A percentile compares a stretch with the other conserved stretches of the same genome.
phyloP scores from a whole-genome alignment of 1,284 basidiomycete genomes.

The Porodaedalea pini region DNA sequence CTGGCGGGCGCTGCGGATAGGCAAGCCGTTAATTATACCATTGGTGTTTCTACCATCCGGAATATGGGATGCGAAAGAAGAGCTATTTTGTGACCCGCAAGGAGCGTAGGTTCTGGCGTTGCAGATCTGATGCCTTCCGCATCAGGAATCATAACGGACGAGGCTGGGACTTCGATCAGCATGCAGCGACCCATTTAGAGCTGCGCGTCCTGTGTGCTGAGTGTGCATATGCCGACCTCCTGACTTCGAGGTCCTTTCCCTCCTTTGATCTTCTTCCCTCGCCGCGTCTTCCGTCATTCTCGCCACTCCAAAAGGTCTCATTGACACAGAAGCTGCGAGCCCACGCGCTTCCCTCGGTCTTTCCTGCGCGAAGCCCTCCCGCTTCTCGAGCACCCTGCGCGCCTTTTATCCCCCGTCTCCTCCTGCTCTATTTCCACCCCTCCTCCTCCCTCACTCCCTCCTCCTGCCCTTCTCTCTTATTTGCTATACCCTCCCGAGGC shows the following conservation, averaged over 20 bases:
- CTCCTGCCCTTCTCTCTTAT: neutral
- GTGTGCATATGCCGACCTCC: too few relatives aligned
- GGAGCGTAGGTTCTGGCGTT: neutral
- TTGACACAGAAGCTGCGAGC: neutral
- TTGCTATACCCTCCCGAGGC: neutral
- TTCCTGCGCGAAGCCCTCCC: neutral
- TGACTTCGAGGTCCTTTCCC: neutral
- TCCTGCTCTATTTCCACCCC: neutral
- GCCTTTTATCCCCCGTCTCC: neutral
- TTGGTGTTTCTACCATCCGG: neutral
- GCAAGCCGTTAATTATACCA: neutral
- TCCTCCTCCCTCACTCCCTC: neutral
- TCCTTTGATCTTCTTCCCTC: neutral
- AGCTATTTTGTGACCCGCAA: neutral
- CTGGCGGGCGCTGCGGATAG: neutral
- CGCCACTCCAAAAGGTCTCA: neutral
- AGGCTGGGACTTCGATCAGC: neutral
- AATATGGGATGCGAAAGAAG: neutral
- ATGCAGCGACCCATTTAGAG: too few relatives aligned
- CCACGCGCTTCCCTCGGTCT: neutral
- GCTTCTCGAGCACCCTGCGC: constrained; percentile 1
- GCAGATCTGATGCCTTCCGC: neutral
- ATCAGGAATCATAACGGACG: neutral
- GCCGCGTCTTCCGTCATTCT: neutral
- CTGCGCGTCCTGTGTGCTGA: too few relatives aligned